Evolutionary conservation across 139 green algal species (phyloP), one percentile per base, ranked within the genome.

Genomic region (Haematococcus lacustris): DNA sequence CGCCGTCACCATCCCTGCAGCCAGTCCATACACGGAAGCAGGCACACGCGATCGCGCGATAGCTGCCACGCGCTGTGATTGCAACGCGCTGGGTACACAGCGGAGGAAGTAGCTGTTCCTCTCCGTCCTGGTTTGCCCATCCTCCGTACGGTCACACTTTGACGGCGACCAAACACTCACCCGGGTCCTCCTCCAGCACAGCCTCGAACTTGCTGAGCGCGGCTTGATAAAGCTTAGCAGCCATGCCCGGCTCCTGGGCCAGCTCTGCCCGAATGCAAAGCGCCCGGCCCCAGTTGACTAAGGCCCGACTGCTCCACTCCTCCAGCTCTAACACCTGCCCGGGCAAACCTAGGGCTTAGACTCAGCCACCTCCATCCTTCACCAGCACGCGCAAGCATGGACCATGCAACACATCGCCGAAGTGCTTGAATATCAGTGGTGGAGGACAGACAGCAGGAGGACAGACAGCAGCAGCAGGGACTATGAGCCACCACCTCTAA

Each of bases 301-400:
- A 51, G 1, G 75, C 73, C 33, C 67, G 50, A 53, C 69, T 79
- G 78, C 67, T 78, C 82, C 82, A 85, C 23, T 78, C 82, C 38
- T 88, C 82, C 30, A 82, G 9, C 68, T 88, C 75, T 17, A 88
- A 25, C 6, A 84, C 78, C 0, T 51, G 30, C 21, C n/a, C n/a
- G n/a, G n/a, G n/a, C n/a, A n/a, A n/a, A n/a, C n/a, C n/a, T n/a
- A n/a, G n/a, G n/a, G n/a, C n/a, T n/a, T n/a, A n/a, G n/a, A n/a
- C n/a, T n/a, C n/a, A n/a, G n/a, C n/a, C n/a, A n/a, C n/a, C n/a
- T n/a, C n/a, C n/a, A n/a, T n/a, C n/a, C n/a, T n/a, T n/a, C n/a
- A n/a, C n/a, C n/a, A n/a, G n/a, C n/a, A n/a, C n/a, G n/a, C n/a
- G n/a, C n/a, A n/a, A n/a, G n/a, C n/a, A n/a, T n/a, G n/a, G n/a